Evolutionary conservation across 202 grass and related monocot genomes (phyloP), one percentile per base, ranked within the genome.

Genomic region (Setaria viridis): DNA sequence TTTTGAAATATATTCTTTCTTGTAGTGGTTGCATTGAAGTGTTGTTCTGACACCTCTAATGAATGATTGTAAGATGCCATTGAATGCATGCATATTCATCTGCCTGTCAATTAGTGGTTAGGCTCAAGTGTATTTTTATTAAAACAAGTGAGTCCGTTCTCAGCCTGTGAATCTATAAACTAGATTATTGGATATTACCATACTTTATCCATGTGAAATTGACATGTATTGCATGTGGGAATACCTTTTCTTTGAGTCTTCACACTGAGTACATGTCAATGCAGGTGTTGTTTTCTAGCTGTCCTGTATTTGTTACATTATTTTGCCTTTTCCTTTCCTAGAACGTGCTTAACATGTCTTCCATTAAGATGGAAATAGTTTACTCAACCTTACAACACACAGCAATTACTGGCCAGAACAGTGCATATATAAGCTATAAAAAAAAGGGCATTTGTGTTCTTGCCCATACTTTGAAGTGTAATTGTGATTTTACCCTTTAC

Each of bases 31-130:
- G 30, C 43, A 59, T 75, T 63, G 29, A 47, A 73, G 62, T 80
- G 7, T 43, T 85, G 30, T 72, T 67, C 35, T 55, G 32, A 11
- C 21, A 42, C 3, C 33, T 62, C 33, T 10, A 45, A 76, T 68
- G 60, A 35, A 20, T 89, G 62, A 80, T 77, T 80, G 14, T 87
- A 76, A 69, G 15, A 79, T 62, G 64, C 58, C 25, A 76, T 45
- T 20, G 48, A 56, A 68, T 83, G 21, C 47, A 68, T 83, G 21
- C 47, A 86, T 79, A 48, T 78, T 6, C 17, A 78, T 4, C 15
- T 53, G 15, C 15, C 32, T 54, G 49, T 20, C 15, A 74, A 55
- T 74, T 55, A 54, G 30, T 74, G 49, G 4, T 74, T 55, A 54
- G 48, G 49, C 16, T 35, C 29, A 34, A 53, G 15, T 50, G n/a